Conservation (phyloP, 306 rosid genomes). For the Coriaria nepalensis region DNA sequence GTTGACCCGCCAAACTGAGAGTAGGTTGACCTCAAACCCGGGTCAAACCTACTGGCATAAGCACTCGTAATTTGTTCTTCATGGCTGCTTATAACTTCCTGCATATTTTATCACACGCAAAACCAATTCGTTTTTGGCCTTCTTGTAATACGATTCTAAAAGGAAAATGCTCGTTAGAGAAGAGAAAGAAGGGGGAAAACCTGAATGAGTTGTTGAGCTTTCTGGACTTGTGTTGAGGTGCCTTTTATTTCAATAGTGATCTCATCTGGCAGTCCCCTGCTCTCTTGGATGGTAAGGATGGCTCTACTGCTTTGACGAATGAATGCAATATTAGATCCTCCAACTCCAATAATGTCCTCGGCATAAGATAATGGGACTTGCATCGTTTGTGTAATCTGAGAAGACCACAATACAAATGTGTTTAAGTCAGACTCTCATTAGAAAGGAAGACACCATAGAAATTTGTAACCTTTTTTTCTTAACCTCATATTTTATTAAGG, state of each 20-base stretch:
- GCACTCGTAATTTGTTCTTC: slow-evolving; percentile 41
- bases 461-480: slow-evolving; percentile 4
- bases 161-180: too few relatives aligned
- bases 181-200: slow-evolving; percentile 14
- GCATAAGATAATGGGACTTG: slow-evolving; percentile 93
- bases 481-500: background rate
- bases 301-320: slow-evolving; percentile 93
- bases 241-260: slow-evolving; percentile 92
- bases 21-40: slow-evolving; percentile 52
- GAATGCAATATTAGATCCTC: slow-evolving; percentile 81
- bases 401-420: slow-evolving; percentile 5
- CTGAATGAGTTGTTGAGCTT: slow-evolving; percentile 89
- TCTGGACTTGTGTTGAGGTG: slow-evolving; percentile 75
- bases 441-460: background rate
- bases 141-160: too few relatives aligned
- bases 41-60: slow-evolving; percentile 43
- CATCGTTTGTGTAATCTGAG: slow-evolving; percentile 88
- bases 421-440: slow-evolving; percentile 9
- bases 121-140: background rate
- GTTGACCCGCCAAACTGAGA: slow-evolving; percentile 44
- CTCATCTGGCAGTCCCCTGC: slow-evolving; percentile 78
- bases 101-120: slow-evolving; percentile 5
- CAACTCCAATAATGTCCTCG: slow-evolving; percentile 87
- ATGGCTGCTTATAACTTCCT: slow-evolving; percentile 60
- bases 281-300: slow-evolving; percentile 80